A percentile compares a stretch with the other conserved stretches of the same genome.
Conservation (phyloP, 1,284 basidiomycete species). For the Erythrobasidium hasegawianum region DNA sequence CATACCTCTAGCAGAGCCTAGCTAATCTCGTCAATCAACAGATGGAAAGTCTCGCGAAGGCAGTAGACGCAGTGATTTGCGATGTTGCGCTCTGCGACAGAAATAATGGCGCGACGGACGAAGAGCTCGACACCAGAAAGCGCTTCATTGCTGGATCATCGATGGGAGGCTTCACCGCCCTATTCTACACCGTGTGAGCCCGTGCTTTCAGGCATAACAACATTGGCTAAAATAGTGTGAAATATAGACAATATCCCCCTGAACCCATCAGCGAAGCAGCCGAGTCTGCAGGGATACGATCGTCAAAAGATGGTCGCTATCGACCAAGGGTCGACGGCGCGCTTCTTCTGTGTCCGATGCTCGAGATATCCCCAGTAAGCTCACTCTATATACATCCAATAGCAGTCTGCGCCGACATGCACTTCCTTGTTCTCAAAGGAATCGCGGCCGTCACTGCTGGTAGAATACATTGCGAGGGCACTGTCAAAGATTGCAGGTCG, state of each 20-base stretch:
- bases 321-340: conserved; percentile 40
- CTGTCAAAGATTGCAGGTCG: conserved; percentile 39
- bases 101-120: conserved; percentile 20
- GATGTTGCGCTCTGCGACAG: conserved; percentile 34
- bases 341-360: conserved; percentile 44
- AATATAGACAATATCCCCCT: conserved; percentile 24
- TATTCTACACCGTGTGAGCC: conserved; percentile 23
- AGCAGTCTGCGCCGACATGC: not conserved
- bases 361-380: conserved; percentile 33
- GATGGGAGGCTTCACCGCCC: conserved; percentile 31
- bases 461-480: conserved; percentile 39
- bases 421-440: conserved; percentile 35
- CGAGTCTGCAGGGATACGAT: conserved; percentile 21
- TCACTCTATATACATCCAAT: not conserved
- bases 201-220: not conserved
- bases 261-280: conserved; percentile 24
- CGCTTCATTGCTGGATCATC: conserved; percentile 22
- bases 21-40: not conserved
- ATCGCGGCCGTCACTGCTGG: conserved; percentile 37
- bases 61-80: conserved; percentile 40
- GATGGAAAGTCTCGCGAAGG: conserved; percentile 35
- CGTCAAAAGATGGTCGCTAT: conserved; percentile 11
- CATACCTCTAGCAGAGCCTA: not conserved
- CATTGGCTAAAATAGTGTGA: not conserved
- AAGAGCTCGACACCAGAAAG: conserved; percentile 22